A percentile compares a stretch with the other conserved stretches of the same genome.
These are phyloP conservation scores for Cryptococcus sp. DNA, from an alignment of 1,284 basidiomycete genomes.

Conservation along the genomic window DNA sequence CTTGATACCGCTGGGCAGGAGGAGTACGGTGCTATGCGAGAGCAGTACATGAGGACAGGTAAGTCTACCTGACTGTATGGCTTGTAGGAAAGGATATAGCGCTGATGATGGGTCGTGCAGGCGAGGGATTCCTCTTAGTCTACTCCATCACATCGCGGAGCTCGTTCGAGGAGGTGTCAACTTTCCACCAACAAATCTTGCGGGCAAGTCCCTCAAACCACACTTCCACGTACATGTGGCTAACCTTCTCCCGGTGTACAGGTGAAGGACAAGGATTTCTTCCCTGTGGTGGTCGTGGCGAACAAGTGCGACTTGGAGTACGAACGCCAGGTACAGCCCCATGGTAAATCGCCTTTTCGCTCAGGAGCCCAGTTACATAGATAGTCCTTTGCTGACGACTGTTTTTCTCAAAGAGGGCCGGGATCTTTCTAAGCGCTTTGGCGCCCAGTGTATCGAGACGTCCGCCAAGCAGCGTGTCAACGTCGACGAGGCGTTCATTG, in stretches of 20 bases:
- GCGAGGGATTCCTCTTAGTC: conserved; percentile 97
- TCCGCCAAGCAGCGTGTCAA: conserved; percentile 98
- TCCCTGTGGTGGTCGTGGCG: conserved; percentile 96
- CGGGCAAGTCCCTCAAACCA: conserved; percentile 52
- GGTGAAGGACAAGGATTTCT: conserved; percentile 94
- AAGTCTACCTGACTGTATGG: conserved; percentile 53
- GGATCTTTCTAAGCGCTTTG: conserved; percentile 93
- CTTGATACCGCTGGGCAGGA: conserved; percentile 99
- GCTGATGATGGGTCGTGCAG: conserved; percentile 57
- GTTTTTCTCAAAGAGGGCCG: conserved; percentile 72
- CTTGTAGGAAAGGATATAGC: conserved; percentile 22
- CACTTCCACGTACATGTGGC: background rate
- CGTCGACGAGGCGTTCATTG: conserved; percentile 97
- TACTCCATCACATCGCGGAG: conserved; percentile 98
- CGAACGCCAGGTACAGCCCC: conserved; percentile 94
- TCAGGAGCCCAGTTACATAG: too few species aligned
- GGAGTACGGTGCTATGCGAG: conserved; percentile 72
- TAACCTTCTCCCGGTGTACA: conserved; percentile 7
- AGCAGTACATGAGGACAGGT: conserved; percentile 51
- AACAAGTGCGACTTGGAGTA: conserved; percentile 99
- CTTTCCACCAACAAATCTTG: conserved; percentile 96
- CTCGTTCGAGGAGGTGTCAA: conserved; percentile 96
- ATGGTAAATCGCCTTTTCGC: conserved; percentile 60
- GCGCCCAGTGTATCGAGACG: conserved; percentile 96
- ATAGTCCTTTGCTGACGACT: background rate